Evolutionary conservation across 805 yeast genomes (phyloP).

Genomic region (Kodamaea fukazawae): DNA sequence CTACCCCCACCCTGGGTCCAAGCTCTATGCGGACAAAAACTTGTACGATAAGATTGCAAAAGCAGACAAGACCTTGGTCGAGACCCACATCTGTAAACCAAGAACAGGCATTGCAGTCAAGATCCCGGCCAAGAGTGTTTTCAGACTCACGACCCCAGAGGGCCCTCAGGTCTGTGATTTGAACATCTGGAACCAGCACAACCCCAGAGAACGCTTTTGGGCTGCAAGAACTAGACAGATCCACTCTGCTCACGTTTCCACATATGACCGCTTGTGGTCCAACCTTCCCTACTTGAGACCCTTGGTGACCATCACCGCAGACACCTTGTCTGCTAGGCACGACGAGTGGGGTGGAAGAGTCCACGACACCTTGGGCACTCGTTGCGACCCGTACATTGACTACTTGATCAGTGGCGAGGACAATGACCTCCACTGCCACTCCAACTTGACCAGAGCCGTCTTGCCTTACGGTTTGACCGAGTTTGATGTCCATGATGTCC

Average conservation of each 20-base stretch:
- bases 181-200: constrained; percentile 56
- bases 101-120: constrained; percentile 61
- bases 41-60: constrained; percentile 46
- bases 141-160: constrained; percentile 60
- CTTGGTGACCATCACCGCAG: constrained; percentile 57
- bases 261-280: constrained; percentile 59
- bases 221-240: constrained; percentile 58
- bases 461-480: constrained; percentile 61
- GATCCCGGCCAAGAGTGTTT: constrained; percentile 58
- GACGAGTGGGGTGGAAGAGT: constrained; percentile 66
- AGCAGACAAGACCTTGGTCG: constrained; percentile 42
- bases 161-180: constrained; percentile 73
- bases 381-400: constrained; percentile 70
- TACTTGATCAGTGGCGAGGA: constrained; percentile 61
- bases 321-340: constrained; percentile 51
- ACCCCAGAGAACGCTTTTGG: constrained; percentile 66
- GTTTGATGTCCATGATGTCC: constrained; percentile 65
- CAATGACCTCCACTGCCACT: constrained; percentile 62
- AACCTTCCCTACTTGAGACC: constrained; percentile 54
- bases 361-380: constrained; percentile 64
- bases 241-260: constrained; percentile 37
- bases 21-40: constrained; percentile 48
- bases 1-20: constrained; percentile 53
- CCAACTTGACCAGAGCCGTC: constrained; percentile 59
- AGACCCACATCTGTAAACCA: constrained; percentile 46